Base-by-base conservation (phyloP, 2,329 filamentous ascomycete genomes). In the Xylaria sp. region DNA sequence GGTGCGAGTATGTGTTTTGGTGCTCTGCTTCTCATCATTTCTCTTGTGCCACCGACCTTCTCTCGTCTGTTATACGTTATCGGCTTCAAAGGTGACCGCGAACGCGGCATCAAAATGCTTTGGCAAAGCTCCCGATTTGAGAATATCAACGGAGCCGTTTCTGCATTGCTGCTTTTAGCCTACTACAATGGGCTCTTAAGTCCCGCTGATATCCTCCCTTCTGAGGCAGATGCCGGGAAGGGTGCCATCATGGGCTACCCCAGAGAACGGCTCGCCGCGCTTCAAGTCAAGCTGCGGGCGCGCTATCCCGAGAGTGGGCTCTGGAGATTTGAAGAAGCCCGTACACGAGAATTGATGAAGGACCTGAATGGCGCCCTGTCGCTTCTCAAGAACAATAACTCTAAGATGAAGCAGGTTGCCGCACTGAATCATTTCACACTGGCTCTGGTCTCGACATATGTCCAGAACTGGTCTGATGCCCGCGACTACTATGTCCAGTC, bases 81-180 rank as follows among this genome's bases (percentile, higher is more conserved):
- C 35, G 94, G 94, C 1, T 97, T 97, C 76, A 87, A 85, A 62
- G 94, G 94, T 37, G 92, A 97, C 71, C 87, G 92, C 49, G 85
- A 91, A 63, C 83, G 88, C 46, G 94, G 92, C 8, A 80, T 97
- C 37, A 80, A 83, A 46, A 89, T 97, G 84, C 84, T 99, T 3
- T 99, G 94, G 94, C 87, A 90, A 71, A 90, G 91, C 10, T 92
- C 91, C 19, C 86, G 87, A 54, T 94, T 92, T 72, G 77, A 87
- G 63, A 96, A 96, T 72, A 83, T 97, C 69, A 95, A 97, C 70
- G 93, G 92, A n/a, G 93, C 90, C 5, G 88, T 97, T 70, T 87
- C 92, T 0, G 91, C 88, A 0, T 80, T 97, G 47, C 83, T 91
- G 30, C 78, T 97, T 0, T 80, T 97, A 13, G 87, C 85, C 0